Evolutionary conservation across 495 filamentous ascomycete species (phyloP).

Genomic region (Lepraria neglecta): DNA sequence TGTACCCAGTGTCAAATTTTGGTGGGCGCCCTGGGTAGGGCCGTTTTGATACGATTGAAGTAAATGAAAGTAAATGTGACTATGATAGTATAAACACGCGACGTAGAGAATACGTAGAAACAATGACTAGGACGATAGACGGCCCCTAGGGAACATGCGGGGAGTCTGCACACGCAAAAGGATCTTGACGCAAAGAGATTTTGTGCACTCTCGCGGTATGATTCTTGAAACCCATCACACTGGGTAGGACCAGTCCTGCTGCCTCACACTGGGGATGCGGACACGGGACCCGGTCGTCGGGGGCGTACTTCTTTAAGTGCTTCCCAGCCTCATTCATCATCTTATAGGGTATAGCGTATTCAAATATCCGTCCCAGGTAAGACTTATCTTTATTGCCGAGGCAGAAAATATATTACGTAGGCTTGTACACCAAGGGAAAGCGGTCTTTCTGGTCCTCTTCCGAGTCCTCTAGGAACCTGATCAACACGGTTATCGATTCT

Average conservation of each 20-base stretch:
- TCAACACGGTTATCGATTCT: too few relatives aligned
- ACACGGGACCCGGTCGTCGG: not conserved
- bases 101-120: too few relatives aligned
- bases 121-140: too few relatives aligned
- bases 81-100: too few relatives aligned
- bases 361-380: not conserved
- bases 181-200: not conserved
- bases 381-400: not conserved
- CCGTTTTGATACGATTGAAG: too few relatives aligned
- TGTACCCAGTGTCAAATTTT: too few relatives aligned
- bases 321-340: not conserved
- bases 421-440: not conserved
- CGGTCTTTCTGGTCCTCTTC: not conserved
- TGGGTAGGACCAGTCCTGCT: not conserved
- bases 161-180: not conserved
- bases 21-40: too few relatives aligned
- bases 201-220: not conserved
- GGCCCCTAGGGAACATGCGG: too few relatives aligned
- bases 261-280: not conserved
- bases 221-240: slow-evolving; percentile 3
- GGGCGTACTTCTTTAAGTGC: not conserved
- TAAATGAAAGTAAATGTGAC: too few relatives aligned
- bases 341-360: not conserved
- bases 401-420: not conserved
- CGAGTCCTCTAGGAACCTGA: not conserved